Percentiles rank a stretch among this genome's conserved stretches.
Evolutionary conservation across 2,329 filamentous ascomycete species (phyloP).

Genomic region (Talaromyces funiculosus): DNA sequence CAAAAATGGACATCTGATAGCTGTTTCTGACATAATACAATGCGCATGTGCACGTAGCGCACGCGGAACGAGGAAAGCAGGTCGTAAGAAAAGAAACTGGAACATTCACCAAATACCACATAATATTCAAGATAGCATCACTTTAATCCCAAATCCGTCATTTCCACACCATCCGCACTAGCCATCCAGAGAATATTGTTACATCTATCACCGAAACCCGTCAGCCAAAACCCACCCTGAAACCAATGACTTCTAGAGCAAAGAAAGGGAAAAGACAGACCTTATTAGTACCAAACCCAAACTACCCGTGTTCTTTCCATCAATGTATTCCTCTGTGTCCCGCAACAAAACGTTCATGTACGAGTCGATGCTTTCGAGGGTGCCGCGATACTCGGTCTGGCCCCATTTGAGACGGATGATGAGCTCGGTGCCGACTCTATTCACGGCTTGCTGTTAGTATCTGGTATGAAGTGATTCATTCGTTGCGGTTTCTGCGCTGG

Average conservation of each 20-base stretch:
- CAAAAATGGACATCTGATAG: neutral
- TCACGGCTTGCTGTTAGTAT: too few species aligned
- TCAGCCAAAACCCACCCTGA: conserved; percentile 55
- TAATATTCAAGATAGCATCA: conserved; percentile 11
- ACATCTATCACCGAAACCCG: conserved; percentile 50
- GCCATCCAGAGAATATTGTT: conserved; percentile 97
- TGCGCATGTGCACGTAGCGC: neutral
- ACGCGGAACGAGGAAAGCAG: neutral
- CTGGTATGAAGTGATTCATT: too few species aligned
- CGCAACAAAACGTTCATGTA: conserved; percentile 99
- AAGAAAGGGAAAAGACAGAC: conserved; percentile 62
- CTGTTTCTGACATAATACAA: neutral
- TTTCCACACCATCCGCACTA: conserved; percentile 48
- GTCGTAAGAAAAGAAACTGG: neutral
- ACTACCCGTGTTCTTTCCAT: conserved; percentile 75
- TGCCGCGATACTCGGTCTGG: conserved; percentile 93
- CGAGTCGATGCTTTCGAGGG: conserved; percentile 85
- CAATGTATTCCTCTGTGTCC: conserved; percentile 85
- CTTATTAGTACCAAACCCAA: conserved; percentile 90
- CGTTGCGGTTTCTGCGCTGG: neutral
- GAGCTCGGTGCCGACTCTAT: conserved; percentile 80
- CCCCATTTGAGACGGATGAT: conserved; percentile 96
- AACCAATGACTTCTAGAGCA: conserved; percentile 51
- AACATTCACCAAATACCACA: neutral
- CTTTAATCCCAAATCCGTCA: conserved; percentile 39